Base-by-base conservation (phyloP, 2,329 filamentous ascomycete genomes). In the Colletotrichum chrysophilum region DNA sequence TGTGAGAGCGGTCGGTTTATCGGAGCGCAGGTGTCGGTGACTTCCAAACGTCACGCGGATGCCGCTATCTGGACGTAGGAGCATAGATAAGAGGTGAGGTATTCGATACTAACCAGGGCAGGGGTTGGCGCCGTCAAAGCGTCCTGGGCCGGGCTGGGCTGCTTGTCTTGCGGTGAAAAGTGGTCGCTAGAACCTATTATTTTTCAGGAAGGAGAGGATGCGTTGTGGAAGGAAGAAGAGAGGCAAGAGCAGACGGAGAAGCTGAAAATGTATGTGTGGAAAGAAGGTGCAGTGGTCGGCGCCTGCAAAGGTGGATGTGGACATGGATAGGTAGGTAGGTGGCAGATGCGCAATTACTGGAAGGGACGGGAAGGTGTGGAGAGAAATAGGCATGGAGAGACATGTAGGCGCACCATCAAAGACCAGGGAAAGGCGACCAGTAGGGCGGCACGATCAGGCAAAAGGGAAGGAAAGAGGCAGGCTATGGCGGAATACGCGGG, bases 31-130 rank as follows among this genome's bases (percentile, higher is more conserved):
- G 65, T 73, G 55, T 62, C 69, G 62, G 64, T 43, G 71, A 71
- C 71, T 71, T 76, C 21, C 21, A 36, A 38, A 71, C 30, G 74
- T 74, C 71, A 75, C 71, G 74, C 74, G 71, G 66, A 13, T 75
- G 55, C 66, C 66, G 71, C 74, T 67, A 71, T 76, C 66, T 55
- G 71, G 66, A 64, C 30, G 60, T 61, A 9, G 74, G 52, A 55
- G 28, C 52, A 76, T 34, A 76, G 74, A 76, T 76, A 76, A 71
- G 74, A 38, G 8, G 52, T 61, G 56, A 61, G 61, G 71, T 70
- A 75, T 66, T 62, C 34, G 36, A 61, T 75, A 66, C 71, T 76
- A 75, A 75, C 70, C 56, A n/a, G 69, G 66, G 66, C 52, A 36
- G 58, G 61, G 21, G 38, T 52, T 74, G 70, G 74, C 74, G 71